These are phyloP conservation scores for Dothideomycetes sp. DNA, from an alignment of 2,329 filamentous ascomycete genomes.

Conservation along the genomic window DNA sequence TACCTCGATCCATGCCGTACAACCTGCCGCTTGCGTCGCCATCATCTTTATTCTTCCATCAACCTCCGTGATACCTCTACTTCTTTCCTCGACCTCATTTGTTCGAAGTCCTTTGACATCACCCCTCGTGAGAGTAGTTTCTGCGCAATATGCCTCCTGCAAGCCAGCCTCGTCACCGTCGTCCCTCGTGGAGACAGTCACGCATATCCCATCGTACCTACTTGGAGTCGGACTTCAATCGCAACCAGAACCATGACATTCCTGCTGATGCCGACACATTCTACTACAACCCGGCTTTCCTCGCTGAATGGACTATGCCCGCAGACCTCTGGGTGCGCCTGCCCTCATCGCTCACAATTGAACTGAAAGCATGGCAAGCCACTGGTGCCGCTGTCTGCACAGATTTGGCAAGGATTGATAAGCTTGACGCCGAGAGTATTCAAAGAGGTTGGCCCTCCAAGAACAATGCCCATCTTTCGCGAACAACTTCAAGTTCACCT, in stretches of 20 bases:
- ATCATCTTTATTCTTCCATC: too few species aligned
- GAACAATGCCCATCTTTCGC: slow-evolving; percentile 11
- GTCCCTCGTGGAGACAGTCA: slow-evolving; percentile 22
- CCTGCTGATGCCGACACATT: slow-evolving; percentile 21
- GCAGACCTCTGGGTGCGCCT: slow-evolving; percentile 30
- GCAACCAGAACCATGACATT: slow-evolving; percentile 3
- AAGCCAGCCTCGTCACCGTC: slow-evolving; percentile 21
- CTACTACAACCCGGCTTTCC: slow-evolving; percentile 28
- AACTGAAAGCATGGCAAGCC: slow-evolving; percentile 31
- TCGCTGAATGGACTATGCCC: slow-evolving; percentile 31
- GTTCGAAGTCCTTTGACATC: too few species aligned
- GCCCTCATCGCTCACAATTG: slow-evolving; percentile 26
- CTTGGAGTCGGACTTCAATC: slow-evolving; percentile 12
- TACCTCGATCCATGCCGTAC: too few species aligned
- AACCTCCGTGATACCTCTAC: too few species aligned
- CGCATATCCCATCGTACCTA: slow-evolving; percentile 9
- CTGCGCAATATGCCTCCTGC: slow-evolving; percentile 10
- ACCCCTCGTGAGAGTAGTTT: too few species aligned
- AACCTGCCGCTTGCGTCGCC: too few species aligned
- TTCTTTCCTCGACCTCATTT: too few species aligned
- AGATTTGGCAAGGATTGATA: slow-evolving; percentile 28
- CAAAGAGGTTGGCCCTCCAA: slow-evolving; percentile 24
- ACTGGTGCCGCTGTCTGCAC: slow-evolving; percentile 39
- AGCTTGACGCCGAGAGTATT: slow-evolving; percentile 26
- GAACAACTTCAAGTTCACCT: slow-evolving; percentile 5